Conservation (phyloP, 768 basidiomycete species). For the Asterophora parasitica region DNA sequence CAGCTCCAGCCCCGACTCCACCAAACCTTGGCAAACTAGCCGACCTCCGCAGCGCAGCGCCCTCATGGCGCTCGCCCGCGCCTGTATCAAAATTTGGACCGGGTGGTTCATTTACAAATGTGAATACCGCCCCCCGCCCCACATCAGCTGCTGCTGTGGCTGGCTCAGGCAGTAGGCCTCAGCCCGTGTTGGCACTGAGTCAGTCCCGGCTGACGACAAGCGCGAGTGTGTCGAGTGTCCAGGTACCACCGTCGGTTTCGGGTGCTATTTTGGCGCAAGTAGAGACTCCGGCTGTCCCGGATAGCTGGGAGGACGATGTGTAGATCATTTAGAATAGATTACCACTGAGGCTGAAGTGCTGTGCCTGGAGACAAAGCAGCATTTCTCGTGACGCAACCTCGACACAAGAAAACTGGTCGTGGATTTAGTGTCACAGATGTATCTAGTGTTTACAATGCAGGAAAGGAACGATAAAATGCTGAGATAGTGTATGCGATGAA, state of each 20-base stretch:
- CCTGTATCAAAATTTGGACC: too few species aligned
- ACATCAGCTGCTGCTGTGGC: not conserved
- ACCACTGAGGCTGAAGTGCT: too few species aligned
- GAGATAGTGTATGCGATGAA: conserved; percentile 33
- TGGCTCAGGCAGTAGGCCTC: not conserved
- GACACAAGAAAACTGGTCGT: conserved; percentile 7
- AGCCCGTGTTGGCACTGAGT: not conserved
- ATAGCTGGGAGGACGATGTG: conserved; percentile 35
- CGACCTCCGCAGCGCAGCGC: conserved; percentile 38
- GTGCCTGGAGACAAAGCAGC: too few species aligned
- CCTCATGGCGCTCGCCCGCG: conserved; percentile 18
- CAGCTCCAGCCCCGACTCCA: conserved; percentile 21
- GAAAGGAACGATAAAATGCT: conserved; percentile 24
- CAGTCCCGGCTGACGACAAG: conserved; percentile 1
- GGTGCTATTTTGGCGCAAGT: not conserved
- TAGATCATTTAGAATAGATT: too few species aligned
- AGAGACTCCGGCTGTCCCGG: conserved; percentile 20
- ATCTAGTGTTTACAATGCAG: conserved; percentile 48
- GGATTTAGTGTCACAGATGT: conserved; percentile 25
- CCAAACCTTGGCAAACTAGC: conserved; percentile 57
- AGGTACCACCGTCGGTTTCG: not conserved
- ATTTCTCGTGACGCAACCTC: not conserved
- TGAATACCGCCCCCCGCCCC: too few species aligned
- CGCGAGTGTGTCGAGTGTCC: conserved; percentile 7
- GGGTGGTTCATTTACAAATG: too few species aligned